A percentile compares a stretch with the other conserved stretches of the same genome.
Evolutionary conservation across 441 rosid genomes (phyloP).

Genomic region (Hura crepitans): DNA sequence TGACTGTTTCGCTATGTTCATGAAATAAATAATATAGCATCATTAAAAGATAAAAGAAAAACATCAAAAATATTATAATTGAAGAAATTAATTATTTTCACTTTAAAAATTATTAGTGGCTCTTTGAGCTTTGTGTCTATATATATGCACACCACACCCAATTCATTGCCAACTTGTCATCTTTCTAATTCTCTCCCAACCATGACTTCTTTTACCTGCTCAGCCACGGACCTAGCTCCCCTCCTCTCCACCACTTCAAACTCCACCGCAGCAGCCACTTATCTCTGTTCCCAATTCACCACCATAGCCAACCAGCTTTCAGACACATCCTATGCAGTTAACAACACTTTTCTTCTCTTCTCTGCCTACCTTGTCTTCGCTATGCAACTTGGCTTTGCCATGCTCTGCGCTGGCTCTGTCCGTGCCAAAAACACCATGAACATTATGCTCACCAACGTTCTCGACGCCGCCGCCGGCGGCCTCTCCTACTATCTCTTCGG

Average conservation of each 20-base stretch:
- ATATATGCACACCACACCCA: no score
- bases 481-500: constrained; percentile 82
- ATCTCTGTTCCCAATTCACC: constrained; percentile 48
- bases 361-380: constrained; percentile 84
- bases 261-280: constrained; percentile 57
- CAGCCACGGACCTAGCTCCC: constrained; percentile 39
- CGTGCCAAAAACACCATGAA: constrained; percentile 89
- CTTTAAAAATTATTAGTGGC: no score
- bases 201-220: constrained; percentile 38
- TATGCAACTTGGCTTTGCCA: constrained; percentile 91
- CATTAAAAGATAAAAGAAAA: no score
- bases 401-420: constrained; percentile 93
- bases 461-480: constrained; percentile 87
- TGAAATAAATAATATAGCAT: no score
- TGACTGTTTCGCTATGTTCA: no score
- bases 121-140: no score
- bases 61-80: no score
- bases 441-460: constrained; percentile 89
- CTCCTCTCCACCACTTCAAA: constrained; percentile 45
- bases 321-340: constrained; percentile 64
- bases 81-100: no score
- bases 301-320: constrained; percentile 38
- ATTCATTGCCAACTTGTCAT: no score
- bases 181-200: constrained; percentile 10
- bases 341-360: constrained; percentile 82